phyloP scores from a whole-genome alignment of 768 basidiomycete genomes.

The Suillus discolor region DNA sequence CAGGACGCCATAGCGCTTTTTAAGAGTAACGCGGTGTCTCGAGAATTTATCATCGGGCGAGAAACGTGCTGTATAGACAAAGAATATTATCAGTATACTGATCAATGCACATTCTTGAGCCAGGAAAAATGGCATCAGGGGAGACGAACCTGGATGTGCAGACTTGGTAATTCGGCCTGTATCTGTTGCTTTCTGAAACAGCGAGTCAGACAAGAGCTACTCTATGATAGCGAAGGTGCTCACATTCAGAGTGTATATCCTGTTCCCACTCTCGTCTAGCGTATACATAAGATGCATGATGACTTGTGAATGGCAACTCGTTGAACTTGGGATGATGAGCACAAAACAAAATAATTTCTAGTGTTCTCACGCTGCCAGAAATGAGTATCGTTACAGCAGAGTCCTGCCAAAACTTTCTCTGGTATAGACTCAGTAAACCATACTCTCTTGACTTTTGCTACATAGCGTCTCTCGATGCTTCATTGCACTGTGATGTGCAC shows the following conservation, averaged over 20 bases:
- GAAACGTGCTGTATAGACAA: slow-evolving; percentile 75
- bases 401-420: no score
- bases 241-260: slow-evolving; percentile 93
- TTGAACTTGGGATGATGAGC: background rate
- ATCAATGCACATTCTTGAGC: background rate
- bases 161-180: slow-evolving; percentile 88
- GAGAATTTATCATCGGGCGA: slow-evolving; percentile 99
- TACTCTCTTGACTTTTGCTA: no score
- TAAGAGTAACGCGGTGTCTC: slow-evolving; percentile 94
- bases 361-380: no score
- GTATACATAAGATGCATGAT: slow-evolving; percentile 98
- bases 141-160: slow-evolving; percentile 86
- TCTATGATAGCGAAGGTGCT: slow-evolving; percentile 19
- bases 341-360: background rate
- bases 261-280: slow-evolving; percentile 70
- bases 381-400: no score
- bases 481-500: no score
- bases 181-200: slow-evolving; percentile 77
- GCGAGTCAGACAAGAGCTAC: slow-evolving; percentile 7
- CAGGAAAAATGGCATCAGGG: background rate
- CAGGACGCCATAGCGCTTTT: slow-evolving; percentile 89
- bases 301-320: background rate
- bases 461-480: no score
- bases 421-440: no score
- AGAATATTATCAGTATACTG: background rate